A percentile compares a stretch with the other conserved stretches of the same genome.
These are phyloP conservation scores for Globisporangium yorkense DNA, from an alignment of 352 stramenopile genomes.

Conservation along the genomic window DNA sequence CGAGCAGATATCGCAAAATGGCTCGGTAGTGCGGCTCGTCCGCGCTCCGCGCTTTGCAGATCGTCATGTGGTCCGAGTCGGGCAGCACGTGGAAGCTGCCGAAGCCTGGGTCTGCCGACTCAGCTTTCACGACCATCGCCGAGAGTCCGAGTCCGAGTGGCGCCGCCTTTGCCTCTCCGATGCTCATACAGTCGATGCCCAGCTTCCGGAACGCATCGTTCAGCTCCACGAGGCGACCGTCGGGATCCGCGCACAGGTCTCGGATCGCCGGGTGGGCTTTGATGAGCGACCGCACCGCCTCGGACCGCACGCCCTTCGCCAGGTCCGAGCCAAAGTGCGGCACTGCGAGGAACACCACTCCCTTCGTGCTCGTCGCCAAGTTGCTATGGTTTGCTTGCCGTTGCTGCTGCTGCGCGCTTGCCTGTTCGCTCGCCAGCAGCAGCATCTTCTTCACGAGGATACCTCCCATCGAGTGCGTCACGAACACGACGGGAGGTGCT, in stretches of 20 bases:
- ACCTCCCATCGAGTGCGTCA: conserved; percentile 86
- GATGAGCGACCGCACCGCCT: conserved; percentile 65
- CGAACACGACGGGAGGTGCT: conserved; percentile 62
- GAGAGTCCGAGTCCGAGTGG: conserved; percentile 67
- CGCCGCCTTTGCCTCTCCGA: conserved; percentile 51
- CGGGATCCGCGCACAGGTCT: conserved; percentile 48
- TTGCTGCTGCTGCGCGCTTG: conserved; percentile 2
- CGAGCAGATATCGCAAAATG: conserved; percentile 34
- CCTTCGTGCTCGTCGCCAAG: conserved; percentile 39
- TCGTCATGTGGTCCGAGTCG: conserved; percentile 80
- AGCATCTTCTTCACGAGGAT: conserved; percentile 86
- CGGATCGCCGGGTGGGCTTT: conserved; percentile 68
- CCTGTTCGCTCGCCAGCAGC: conserved; percentile 30
- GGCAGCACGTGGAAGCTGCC: conserved; percentile 60
- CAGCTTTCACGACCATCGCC: conserved; percentile 68
- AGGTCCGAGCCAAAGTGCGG: conserved; percentile 82
- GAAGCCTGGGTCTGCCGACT: conserved; percentile 67
- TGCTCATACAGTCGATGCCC: conserved; percentile 65
- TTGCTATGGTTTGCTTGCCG: background rate
- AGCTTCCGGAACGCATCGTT: conserved; percentile 67
- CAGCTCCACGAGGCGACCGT: conserved; percentile 52
- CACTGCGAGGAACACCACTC: conserved; percentile 76
- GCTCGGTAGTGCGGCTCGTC: conserved; percentile 60
- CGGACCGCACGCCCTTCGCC: conserved; percentile 52
- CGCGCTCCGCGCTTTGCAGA: conserved; percentile 75